A percentile compares a stretch with the other conserved stretches of the same genome.
Conservation (phyloP, 179 eudicot species). For the Beta lomatogona region DNA sequence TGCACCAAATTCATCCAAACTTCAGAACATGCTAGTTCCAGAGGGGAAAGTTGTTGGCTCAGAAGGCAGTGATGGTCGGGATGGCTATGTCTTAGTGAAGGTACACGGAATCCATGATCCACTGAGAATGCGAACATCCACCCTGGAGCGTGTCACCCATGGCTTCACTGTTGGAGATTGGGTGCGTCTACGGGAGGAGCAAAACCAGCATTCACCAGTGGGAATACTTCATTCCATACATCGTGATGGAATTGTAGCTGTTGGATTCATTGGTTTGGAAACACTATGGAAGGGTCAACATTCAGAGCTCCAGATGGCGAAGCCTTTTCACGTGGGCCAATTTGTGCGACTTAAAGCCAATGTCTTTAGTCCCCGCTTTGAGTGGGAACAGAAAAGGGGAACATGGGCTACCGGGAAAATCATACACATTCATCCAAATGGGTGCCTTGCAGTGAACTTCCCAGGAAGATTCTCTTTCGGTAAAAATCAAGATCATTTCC, state of each 20-base stretch:
- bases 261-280: constrained; percentile 66
- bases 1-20: constrained; percentile 50
- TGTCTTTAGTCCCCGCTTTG: constrained; percentile 69
- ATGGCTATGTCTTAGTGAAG: constrained; percentile 61
- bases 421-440: constrained; percentile 64
- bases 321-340: constrained; percentile 59
- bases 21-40: constrained; percentile 67
- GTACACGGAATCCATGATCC: constrained; percentile 84
- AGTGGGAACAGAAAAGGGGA: constrained; percentile 67
- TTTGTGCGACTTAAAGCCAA: constrained; percentile 61
- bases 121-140: constrained; percentile 52
- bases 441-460: constrained; percentile 69
- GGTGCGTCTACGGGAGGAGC: constrained; percentile 69
- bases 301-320: constrained; percentile 66
- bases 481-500: constrained; percentile 34
- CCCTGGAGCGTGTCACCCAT: constrained; percentile 67
- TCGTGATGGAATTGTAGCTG: constrained; percentile 68
- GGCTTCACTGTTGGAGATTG: constrained; percentile 87
- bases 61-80: constrained; percentile 45
- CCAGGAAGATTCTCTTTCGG: constrained; percentile 56
- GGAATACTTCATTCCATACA: constrained; percentile 68
- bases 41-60: constrained; percentile 73
- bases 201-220: constrained; percentile 62
- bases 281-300: constrained; percentile 70
- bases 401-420: constrained; percentile 71